A percentile compares a stretch with the other conserved stretches of the same genome.
Conservation (phyloP, 2,329 filamentous ascomycete genomes). For the Xylaria arbuscula region DNA sequence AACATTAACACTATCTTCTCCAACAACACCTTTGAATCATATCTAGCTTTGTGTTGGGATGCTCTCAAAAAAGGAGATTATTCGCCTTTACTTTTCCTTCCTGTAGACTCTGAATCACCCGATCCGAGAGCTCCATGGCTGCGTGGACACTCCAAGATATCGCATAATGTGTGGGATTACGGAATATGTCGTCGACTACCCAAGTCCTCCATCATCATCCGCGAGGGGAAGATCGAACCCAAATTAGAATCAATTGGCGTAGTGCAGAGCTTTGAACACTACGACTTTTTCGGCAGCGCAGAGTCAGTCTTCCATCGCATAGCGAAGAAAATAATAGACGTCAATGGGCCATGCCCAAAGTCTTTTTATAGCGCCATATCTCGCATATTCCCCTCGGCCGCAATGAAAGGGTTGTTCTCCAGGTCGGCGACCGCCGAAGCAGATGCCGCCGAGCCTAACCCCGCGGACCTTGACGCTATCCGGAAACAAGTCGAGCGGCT, state of each 20-base stretch:
- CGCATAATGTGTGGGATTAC: conserved; percentile 28
- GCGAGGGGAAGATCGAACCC: conserved; percentile 23
- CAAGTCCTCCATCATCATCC: conserved; percentile 22
- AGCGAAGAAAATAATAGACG: conserved; percentile 28
- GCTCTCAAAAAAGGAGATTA: conserved; percentile 25
- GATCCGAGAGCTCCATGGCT: conserved; percentile 26
- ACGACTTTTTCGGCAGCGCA: conserved; percentile 31
- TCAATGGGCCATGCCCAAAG: conserved; percentile 19
- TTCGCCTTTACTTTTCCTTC: conserved; percentile 29
- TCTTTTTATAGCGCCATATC: conserved; percentile 19
- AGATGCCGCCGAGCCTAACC: not conserved
- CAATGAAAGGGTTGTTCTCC: conserved; percentile 22
- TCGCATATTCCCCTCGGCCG: conserved; percentile 28
- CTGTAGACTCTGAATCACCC: conserved; percentile 15
- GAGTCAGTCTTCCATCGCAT: conserved; percentile 26
- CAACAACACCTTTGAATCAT: conserved; percentile 26
- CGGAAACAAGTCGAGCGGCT: conserved; percentile 22
- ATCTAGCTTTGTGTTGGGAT: conserved; percentile 29
- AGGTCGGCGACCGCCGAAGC: not conserved
- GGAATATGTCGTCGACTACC: conserved; percentile 22
- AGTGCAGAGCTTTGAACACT: conserved; percentile 26
- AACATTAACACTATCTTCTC: conserved; percentile 30
- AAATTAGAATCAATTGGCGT: conserved; percentile 24
- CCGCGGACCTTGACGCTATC: conserved; percentile 6
- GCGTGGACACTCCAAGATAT: conserved; percentile 24